Evolutionary conservation across 2,329 filamentous ascomycete species (phyloP).

Genomic region (Trichoderma sp.): DNA sequence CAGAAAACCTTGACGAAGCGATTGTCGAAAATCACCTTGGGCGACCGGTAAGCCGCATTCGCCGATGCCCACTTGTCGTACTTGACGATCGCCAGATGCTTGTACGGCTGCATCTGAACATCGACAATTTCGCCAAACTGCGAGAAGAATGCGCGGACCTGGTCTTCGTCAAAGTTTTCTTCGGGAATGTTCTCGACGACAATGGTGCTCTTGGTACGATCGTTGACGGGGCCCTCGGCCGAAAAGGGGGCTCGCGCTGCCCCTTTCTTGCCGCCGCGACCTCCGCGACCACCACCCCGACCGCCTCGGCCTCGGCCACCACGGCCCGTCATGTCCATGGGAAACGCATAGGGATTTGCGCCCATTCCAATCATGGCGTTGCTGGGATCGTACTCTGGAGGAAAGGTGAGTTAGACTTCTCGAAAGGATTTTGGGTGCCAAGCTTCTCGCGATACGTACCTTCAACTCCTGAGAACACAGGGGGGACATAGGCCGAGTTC

Average conservation of each 20-base stretch:
- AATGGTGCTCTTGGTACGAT: constrained; percentile 66
- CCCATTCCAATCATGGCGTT: constrained; percentile 36
- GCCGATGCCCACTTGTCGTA: constrained; percentile 68
- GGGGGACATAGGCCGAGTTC: constrained; percentile 49
- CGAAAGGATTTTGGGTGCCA: not conserved
- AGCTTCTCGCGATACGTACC: constrained; percentile 32
- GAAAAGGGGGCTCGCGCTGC: constrained; percentile 62
- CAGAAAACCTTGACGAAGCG: constrained; percentile 84
- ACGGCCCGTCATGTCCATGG: constrained; percentile 32
- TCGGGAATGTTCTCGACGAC: constrained; percentile 79
- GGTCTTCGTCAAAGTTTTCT: constrained; percentile 66
- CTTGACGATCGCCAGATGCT: constrained; percentile 69
- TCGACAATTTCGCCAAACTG: constrained; percentile 69
- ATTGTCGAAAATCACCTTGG: constrained; percentile 82
- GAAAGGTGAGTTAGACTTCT: constrained; percentile 28
- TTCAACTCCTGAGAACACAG: constrained; percentile 31
- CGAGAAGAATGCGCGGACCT: constrained; percentile 68
- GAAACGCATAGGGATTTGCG: constrained; percentile 33
- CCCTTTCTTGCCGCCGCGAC: constrained; percentile 38
- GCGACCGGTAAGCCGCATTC: constrained; percentile 71
- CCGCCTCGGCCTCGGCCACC: constrained; percentile 43
- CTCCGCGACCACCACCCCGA: constrained; percentile 44
- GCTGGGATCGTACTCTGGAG: constrained; percentile 41
- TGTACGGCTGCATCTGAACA: constrained; percentile 66
- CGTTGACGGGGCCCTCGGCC: constrained; percentile 62